phyloP scores from a whole-genome alignment of 805 yeast genomes.

The Pichia phayaonensis region DNA sequence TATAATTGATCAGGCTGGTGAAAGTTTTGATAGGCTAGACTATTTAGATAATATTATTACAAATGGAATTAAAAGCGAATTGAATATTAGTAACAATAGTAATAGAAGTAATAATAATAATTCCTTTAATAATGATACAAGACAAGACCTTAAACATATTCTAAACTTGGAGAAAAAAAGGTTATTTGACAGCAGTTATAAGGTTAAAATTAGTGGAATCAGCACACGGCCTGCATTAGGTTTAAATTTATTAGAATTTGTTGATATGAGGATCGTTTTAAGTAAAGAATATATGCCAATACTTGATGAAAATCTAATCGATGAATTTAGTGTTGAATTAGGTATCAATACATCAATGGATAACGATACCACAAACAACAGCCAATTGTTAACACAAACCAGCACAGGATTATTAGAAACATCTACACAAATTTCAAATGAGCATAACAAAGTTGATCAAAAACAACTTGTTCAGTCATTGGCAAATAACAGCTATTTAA shows the following conservation, averaged over 20 bases:
- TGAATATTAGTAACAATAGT: slow-evolving; percentile 11
- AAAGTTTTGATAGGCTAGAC: slow-evolving; percentile 13
- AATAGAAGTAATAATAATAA: slow-evolving; percentile 1
- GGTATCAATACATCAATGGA: slow-evolving; percentile 23
- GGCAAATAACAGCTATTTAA: slow-evolving; percentile 24
- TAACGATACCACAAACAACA: background rate
- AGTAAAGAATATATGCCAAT: slow-evolving; percentile 36
- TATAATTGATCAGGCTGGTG: slow-evolving; percentile 10
- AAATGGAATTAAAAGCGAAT: background rate
- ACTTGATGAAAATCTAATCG: slow-evolving; percentile 28
- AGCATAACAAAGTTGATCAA: background rate
- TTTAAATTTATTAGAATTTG: slow-evolving; percentile 42
- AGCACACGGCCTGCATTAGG: slow-evolving; percentile 48
- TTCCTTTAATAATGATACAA: background rate
- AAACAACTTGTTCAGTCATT: slow-evolving; percentile 19
- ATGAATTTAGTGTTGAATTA: slow-evolving; percentile 27
- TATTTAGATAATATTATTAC: slow-evolving; percentile 11
- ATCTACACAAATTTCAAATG: slow-evolving; percentile 5
- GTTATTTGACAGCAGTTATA: slow-evolving; percentile 26
- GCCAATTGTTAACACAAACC: background rate
- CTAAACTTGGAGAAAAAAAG: slow-evolving; percentile 22
- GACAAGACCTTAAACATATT: slow-evolving; percentile 19
- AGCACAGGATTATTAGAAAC: slow-evolving; percentile 1
- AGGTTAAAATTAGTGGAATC: slow-evolving; percentile 25
- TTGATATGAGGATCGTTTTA: slow-evolving; percentile 43